Percentiles rank a stretch among this genome's conserved stretches.
phyloP scores from a whole-genome alignment of 192 early-diverging fungal genomes.

The Radiomyces spectabilis region DNA sequence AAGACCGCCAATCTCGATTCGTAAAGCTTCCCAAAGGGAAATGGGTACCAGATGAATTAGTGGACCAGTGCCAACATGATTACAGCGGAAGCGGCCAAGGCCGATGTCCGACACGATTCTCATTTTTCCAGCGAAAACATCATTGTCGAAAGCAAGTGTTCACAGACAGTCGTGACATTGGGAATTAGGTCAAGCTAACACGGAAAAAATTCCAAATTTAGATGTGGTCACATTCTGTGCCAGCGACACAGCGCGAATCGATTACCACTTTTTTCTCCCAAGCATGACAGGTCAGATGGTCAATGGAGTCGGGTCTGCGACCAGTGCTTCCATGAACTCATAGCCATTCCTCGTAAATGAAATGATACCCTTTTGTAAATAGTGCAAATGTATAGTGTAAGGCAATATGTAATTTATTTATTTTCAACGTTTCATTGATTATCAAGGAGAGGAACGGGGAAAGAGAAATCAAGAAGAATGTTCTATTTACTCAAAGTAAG shows the following conservation, averaged over 20 bases:
- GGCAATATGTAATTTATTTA: too few relatives aligned
- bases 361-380: too few relatives aligned
- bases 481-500: too few relatives aligned
- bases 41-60: slow-evolving; percentile 17
- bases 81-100: neutral
- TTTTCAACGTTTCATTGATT: too few relatives aligned
- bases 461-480: too few relatives aligned
- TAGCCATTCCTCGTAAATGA: neutral
- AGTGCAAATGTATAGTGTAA: too few relatives aligned
- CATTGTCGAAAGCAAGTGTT: slow-evolving; percentile 26
- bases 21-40: neutral
- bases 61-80: slow-evolving; percentile 18
- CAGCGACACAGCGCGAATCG: slow-evolving; percentile 14
- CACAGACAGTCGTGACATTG: neutral
- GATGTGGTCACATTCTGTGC: slow-evolving; percentile 19
- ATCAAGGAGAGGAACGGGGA: too few relatives aligned
- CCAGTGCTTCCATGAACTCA: slow-evolving; percentile 8
- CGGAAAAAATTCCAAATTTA: neutral
- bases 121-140: slow-evolving; percentile 20
- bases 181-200: neutral
- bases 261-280: slow-evolving; percentile 8
- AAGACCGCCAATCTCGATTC: slow-evolving; percentile 9
- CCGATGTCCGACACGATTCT: slow-evolving; percentile 15
- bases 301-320: slow-evolving; percentile 24
- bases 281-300: neutral